These are phyloP conservation scores for Plectosphaerella sp. DNA, from an alignment of 2,329 filamentous ascomycete species.

Conservation along the genomic window DNA sequence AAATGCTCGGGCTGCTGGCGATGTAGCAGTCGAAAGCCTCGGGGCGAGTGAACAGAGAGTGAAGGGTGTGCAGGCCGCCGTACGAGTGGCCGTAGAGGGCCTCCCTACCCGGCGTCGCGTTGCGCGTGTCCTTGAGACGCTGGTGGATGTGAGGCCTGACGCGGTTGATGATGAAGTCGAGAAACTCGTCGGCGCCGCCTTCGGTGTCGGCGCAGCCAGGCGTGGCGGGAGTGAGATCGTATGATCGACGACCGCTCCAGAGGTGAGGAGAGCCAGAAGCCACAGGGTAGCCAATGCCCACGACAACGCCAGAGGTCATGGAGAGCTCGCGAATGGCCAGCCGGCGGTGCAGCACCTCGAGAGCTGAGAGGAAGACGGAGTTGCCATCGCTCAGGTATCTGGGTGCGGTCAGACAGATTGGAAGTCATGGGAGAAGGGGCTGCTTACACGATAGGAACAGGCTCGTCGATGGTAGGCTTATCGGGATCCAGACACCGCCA, in stretches of 20 bases:
- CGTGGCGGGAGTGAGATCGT: constrained; percentile 23
- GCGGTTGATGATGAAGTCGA: constrained; percentile 34
- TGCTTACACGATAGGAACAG: constrained; percentile 19
- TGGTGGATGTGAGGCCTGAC: constrained; percentile 27
- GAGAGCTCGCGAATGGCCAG: constrained; percentile 15
- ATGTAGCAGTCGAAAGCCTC: constrained; percentile 38
- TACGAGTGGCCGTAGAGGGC: constrained; percentile 46
- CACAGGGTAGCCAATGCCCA: constrained; percentile 26
- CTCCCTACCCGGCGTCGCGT: constrained; percentile 25
- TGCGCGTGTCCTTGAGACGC: constrained; percentile 18
- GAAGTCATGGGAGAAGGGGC: background rate
- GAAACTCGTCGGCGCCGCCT: constrained; percentile 39
- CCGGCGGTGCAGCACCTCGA: constrained; percentile 16
- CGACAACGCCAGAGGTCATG: constrained; percentile 21
- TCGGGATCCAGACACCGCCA: constrained; percentile 16
- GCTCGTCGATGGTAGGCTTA: constrained; percentile 6
- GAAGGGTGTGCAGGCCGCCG: constrained; percentile 41
- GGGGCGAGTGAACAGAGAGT: constrained; percentile 34
- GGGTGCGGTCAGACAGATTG: background rate
- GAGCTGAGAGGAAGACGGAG: constrained; percentile 26
- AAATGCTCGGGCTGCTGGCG: constrained; percentile 40
- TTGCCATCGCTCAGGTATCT: constrained; percentile 30
- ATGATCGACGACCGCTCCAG: constrained; percentile 21
- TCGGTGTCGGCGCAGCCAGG: constrained; percentile 17
- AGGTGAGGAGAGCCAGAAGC: constrained; percentile 13